phyloP scores from a whole-genome alignment of 75 land plant genomes.

The Cryptomeria japonica region DNA sequence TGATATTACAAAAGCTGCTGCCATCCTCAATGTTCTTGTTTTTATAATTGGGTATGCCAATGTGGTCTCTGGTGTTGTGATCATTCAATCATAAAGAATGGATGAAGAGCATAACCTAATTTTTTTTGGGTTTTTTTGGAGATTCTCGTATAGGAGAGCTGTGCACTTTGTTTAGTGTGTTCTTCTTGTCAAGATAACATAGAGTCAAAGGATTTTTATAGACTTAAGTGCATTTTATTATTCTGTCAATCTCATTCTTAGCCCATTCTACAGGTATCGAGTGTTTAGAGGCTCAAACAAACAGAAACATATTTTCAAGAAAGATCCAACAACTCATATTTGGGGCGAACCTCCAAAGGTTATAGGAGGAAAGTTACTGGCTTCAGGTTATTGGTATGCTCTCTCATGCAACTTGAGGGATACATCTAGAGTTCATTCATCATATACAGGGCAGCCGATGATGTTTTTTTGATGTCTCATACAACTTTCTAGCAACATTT shows the following conservation, averaged over 20 bases:
- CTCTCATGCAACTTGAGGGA: not conserved
- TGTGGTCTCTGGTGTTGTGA: not conserved
- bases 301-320: constrained; percentile 90
- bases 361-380: constrained; percentile 90
- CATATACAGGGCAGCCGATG: not conserved
- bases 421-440: not conserved
- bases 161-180: not conserved
- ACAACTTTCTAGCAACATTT: not conserved
- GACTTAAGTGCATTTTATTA: not conserved
- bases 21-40: constrained; percentile 58
- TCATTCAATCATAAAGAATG: not conserved
- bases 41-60: constrained; percentile 81
- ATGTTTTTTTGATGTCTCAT: not conserved
- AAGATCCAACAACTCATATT: constrained; percentile 72
- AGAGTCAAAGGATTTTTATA: not conserved
- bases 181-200: not conserved
- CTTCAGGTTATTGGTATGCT: constrained; percentile 93
- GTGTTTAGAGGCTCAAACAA: constrained; percentile 95
- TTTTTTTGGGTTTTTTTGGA: not conserved
- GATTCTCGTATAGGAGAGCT: not conserved
- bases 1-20: constrained; percentile 61
- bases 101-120: not conserved
- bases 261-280: constrained; percentile 42
- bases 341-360: constrained; percentile 96
- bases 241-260: not conserved